Evolutionary conservation across 352 stramenopile species (phyloP).

Genomic region (Lagenidium sp.): DNA sequence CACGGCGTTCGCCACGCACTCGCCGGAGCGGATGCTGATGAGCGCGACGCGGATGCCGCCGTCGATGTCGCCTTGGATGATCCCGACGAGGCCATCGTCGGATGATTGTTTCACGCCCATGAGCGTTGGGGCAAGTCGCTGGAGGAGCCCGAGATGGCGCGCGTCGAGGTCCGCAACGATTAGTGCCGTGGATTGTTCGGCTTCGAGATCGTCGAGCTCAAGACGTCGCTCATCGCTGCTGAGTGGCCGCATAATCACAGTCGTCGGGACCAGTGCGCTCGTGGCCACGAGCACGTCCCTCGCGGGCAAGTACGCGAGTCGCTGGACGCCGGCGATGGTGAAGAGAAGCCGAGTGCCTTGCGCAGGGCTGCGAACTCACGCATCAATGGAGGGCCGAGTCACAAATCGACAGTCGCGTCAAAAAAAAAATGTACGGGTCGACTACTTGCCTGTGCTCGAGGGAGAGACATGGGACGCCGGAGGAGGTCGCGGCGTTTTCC

Average conservation of each 20-base stretch:
- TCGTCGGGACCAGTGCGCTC: slow-evolving; percentile 44
- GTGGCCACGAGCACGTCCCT: slow-evolving; percentile 19
- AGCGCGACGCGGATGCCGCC: slow-evolving; percentile 31
- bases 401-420: too few species aligned
- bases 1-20: background rate
- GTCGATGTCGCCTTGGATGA: slow-evolving; percentile 58
- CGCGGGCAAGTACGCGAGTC: slow-evolving; percentile 12
- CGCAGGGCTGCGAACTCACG: too few species aligned
- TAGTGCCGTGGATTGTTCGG: slow-evolving; percentile 46
- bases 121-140: too few species aligned
- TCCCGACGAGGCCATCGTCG: too few species aligned
- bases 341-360: too few species aligned
- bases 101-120: too few species aligned
- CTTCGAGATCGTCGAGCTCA: slow-evolving; percentile 52
- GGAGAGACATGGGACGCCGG: too few species aligned
- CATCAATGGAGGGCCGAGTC: too few species aligned
- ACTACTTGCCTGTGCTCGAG: too few species aligned
- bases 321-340: slow-evolving; percentile 35
- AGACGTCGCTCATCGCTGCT: background rate
- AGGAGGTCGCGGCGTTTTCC: too few species aligned
- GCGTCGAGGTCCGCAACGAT: slow-evolving; percentile 12
- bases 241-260: slow-evolving; percentile 18
- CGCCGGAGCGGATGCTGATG: background rate
- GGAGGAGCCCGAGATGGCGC: too few species aligned
- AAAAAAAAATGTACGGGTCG: too few species aligned